These are phyloP conservation scores for Amylostereum areolatum DNA, from an alignment of 1,284 basidiomycete species.

Conservation along the genomic window DNA sequence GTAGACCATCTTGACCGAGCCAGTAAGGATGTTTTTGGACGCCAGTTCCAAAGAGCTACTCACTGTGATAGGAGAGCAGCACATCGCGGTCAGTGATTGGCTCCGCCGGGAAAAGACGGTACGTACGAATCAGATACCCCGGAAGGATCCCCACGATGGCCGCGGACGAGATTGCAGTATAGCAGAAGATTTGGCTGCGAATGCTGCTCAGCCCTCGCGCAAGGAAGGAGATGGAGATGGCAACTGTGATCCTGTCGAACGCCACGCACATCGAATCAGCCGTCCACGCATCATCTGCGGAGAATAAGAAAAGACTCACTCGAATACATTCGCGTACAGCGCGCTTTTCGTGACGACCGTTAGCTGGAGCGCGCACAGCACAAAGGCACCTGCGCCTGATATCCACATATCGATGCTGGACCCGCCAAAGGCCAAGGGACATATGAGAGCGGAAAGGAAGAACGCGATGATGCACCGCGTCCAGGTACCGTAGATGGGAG, in stretches of 20 bases:
- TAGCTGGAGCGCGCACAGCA: constrained; percentile 66
- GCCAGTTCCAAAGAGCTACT: constrained; percentile 84
- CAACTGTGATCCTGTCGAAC: constrained; percentile 64
- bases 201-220: constrained; percentile 78
- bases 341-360: constrained; percentile 66
- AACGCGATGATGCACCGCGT: constrained; percentile 66
- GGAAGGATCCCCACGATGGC: constrained; percentile 80
- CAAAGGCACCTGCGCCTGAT: constrained; percentile 59
- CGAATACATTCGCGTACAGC: constrained; percentile 83
- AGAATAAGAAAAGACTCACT: constrained; percentile 47
- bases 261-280: constrained; percentile 10
- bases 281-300: constrained; percentile 1
- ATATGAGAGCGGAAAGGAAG: constrained; percentile 67
- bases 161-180: constrained; percentile 80
- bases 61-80: constrained; percentile 38
- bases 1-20: constrained; percentile 88
- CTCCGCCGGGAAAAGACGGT: not conserved
- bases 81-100: constrained; percentile 2
- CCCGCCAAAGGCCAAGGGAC: constrained; percentile 80
- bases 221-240: constrained; percentile 75
- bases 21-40: constrained; percentile 83
- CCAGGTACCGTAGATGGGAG: constrained; percentile 53
- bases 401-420: constrained; percentile 81
- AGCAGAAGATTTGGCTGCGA: constrained; percentile 72
- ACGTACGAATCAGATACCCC: constrained; percentile 75